Evolutionary conservation across 495 filamentous ascomycete genomes (phyloP), one percentile per base, ranked within the genome.

Genomic region (Lasiosphaeriaceae sp.): DNA sequence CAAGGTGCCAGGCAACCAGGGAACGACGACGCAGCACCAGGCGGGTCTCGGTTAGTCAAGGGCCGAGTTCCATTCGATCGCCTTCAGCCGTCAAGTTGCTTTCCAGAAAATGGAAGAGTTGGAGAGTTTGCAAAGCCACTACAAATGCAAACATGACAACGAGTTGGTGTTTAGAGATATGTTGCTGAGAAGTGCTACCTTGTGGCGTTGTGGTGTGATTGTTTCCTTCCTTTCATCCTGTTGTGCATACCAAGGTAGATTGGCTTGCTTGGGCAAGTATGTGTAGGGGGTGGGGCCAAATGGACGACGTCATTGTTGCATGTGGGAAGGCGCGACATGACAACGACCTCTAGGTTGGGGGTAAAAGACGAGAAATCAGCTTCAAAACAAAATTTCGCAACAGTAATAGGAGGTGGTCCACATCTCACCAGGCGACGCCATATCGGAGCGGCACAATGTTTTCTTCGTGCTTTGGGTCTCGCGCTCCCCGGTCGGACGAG

Each of bases 391-490:
- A 47, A 47, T 47, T 26, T n/a, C n/a, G n/a, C n/a, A n/a, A n/a
- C n/a, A n/a, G n/a, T n/a, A 47, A 21, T 47, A 21, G 19, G 4
- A 43, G 7, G 7, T n/a, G 14, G 31, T 19, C 5, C 9, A 20
- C n/a, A 14, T 5, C 39, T 17, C 39, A 43, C 3, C 14, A n/a
- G 39, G 14, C 43, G 11, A 21, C n/a, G n/a, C n/a, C n/a, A n/a
- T n/a, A n/a, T n/a, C n/a, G n/a, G n/a, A n/a, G n/a, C 37, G 21
- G 31, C 57, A 50, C 37, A n/a, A 57, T 62, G 54, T 58, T 70
- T 37, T 61, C 63, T 1, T 62, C 60, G n/a, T 71, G 70, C 56
- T 69, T 72, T 47, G 64, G 67, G 9, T 47, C 52, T 6, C 58
- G 60, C 65, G 56, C 50, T 9, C 43, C 31, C 21, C 22, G 43